phyloP scores from a whole-genome alignment of 1,139 yeast genomes.

The Blastobotrys aristatus region DNA sequence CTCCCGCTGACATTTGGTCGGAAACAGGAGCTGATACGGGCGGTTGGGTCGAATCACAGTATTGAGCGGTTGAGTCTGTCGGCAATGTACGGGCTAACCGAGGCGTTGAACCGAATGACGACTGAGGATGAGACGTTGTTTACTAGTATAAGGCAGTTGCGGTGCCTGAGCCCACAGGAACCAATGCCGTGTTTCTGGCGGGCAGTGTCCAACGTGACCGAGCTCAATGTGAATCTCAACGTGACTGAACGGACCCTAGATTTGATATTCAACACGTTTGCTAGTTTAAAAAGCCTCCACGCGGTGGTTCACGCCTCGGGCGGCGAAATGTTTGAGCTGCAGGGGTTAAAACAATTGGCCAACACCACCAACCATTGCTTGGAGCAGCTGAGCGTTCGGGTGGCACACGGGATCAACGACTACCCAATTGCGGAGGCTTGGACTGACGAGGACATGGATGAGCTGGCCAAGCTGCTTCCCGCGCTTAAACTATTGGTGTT shows the following conservation, averaged over 20 bases:
- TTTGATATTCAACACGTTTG: neutral
- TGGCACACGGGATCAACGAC: constrained; percentile 1
- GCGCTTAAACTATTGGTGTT: neutral
- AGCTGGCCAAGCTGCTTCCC: neutral
- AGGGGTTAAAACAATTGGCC: neutral
- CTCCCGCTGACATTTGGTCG: neutral
- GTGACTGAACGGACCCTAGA: neutral
- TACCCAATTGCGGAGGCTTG: neutral
- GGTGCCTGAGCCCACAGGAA: neutral
- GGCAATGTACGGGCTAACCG: neutral
- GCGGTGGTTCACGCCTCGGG: neutral
- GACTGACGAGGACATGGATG: constrained; percentile 4
- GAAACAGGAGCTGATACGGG: neutral
- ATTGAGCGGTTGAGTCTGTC: neutral
- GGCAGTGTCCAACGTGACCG: neutral
- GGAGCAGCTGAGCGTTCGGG: neutral
- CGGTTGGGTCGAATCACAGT: neutral
- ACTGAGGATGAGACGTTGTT: neutral
- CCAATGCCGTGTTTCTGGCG: constrained; percentile 1
- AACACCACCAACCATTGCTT: neutral
- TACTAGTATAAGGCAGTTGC: neutral
- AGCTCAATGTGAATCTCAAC: neutral
- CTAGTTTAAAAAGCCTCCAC: neutral
- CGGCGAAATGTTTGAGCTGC: neutral
- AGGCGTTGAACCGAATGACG: neutral